phyloP scores from a whole-genome alignment of 2,329 filamentous ascomycete species.

The Pseudogymnoascus sp. region DNA sequence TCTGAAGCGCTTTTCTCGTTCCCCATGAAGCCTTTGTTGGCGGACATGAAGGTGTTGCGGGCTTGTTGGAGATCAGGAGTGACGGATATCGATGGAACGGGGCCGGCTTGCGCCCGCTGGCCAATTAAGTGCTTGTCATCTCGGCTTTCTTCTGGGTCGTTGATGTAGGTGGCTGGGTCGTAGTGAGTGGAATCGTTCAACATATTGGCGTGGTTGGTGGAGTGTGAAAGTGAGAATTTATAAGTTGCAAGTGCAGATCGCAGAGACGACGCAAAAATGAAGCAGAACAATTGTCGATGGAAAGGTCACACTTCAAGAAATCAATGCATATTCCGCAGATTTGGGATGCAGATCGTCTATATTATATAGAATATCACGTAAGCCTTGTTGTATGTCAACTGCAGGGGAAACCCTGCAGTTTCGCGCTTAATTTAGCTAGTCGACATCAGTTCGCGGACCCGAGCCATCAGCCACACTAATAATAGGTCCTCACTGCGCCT shows the following conservation, averaged over 20 bases:
- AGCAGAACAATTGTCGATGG: not conserved
- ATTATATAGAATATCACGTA: slow-evolving; percentile 6
- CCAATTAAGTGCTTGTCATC: slow-evolving; percentile 1
- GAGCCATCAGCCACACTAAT: not conserved
- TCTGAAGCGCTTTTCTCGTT: not conserved
- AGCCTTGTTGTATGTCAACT: not conserved
- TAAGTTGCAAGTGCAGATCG: not conserved
- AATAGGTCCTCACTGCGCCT: not conserved
- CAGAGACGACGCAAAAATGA: not conserved
- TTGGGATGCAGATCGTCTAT: not conserved
- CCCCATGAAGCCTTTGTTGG: not conserved
- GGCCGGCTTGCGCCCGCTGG: not conserved
- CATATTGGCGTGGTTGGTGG: not conserved
- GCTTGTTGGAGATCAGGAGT: not conserved
- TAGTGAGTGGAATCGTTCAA: not conserved
- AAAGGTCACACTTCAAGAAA: not conserved
- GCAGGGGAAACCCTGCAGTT: not conserved
- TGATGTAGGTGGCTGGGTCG: not conserved
- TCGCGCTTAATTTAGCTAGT: not conserved
- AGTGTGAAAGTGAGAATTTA: not conserved
- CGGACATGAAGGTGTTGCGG: not conserved
- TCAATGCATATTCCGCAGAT: not conserved
- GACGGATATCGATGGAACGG: not conserved
- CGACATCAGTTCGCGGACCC: not conserved
- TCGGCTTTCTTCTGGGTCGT: not conserved